A percentile compares a stretch with the other conserved stretches of the same genome.
Evolutionary conservation across 2,329 filamentous ascomycete species (phyloP).

Genomic region (Colletotrichum cordylinicola): DNA sequence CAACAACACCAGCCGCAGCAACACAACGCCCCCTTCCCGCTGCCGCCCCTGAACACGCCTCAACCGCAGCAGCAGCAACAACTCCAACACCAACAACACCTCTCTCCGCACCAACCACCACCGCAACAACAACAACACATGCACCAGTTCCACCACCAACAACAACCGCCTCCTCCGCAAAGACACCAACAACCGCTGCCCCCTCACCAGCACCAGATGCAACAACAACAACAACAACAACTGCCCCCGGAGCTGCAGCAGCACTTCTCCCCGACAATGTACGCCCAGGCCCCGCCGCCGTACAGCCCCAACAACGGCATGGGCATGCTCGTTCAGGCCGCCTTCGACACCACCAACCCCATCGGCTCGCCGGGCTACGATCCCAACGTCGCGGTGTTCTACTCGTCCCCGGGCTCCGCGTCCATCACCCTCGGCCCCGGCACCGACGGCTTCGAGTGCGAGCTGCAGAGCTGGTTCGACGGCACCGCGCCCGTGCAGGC

Average conservation of each 20-base stretch:
- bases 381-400: slow-evolving; percentile 13
- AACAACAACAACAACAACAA: slow-evolving; percentile 22
- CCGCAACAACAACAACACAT: background rate
- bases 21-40: slow-evolving; percentile 1
- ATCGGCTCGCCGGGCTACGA: slow-evolving; percentile 26
- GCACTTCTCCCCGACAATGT: slow-evolving; percentile 17
- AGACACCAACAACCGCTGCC: background rate
- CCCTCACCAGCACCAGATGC: slow-evolving; percentile 18
- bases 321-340: slow-evolving; percentile 45
- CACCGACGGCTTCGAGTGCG: slow-evolving; percentile 52
- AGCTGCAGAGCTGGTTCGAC: slow-evolving; percentile 39
- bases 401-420: slow-evolving; percentile 24
- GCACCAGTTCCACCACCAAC: slow-evolving; percentile 3
- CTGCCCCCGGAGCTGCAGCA: slow-evolving; percentile 14
- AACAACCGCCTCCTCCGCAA: background rate
- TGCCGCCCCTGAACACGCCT: slow-evolving; percentile 3
- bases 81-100: background rate
- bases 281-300: slow-evolving; percentile 24
- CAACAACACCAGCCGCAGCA: slow-evolving; percentile 14
- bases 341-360: slow-evolving; percentile 38
- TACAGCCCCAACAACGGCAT: slow-evolving; percentile 38
- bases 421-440: slow-evolving; percentile 33
- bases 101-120: slow-evolving; percentile 1
- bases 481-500: slow-evolving; percentile 13
- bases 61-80: background rate